phyloP scores from a whole-genome alignment of 1,139 yeast genomes.

The Suhomyces yuchorum region DNA sequence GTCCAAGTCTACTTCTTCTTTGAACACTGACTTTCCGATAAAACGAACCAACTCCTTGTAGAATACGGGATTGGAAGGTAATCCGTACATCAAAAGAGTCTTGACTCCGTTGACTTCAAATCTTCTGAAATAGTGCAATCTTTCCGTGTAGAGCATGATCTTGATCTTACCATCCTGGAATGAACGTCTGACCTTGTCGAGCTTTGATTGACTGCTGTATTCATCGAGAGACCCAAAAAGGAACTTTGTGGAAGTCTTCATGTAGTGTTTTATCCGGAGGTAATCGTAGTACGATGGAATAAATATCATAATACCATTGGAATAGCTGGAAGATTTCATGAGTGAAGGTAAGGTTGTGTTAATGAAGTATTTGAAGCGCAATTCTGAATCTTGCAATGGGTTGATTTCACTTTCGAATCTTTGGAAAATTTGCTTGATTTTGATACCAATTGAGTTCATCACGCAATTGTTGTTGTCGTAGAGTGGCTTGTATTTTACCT shows the following conservation, averaged over 20 bases:
- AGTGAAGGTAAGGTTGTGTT: conserved; percentile 72
- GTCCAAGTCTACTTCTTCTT: conserved; percentile 55
- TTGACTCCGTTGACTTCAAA: conserved; percentile 87
- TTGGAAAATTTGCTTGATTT: conserved; percentile 71
- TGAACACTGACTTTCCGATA: conserved; percentile 51
- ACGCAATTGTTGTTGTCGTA: conserved; percentile 42
- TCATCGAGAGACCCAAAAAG: conserved; percentile 76
- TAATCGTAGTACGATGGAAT: conserved; percentile 89
- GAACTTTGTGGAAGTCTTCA: conserved; percentile 64
- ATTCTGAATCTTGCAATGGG: conserved; percentile 71
- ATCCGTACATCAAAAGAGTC: conserved; percentile 75
- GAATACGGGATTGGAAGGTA: conserved; percentile 83
- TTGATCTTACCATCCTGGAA: conserved; percentile 69
- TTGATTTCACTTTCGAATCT: conserved; percentile 58
- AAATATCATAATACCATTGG: conserved; percentile 76
- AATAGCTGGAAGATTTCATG: conserved; percentile 55
- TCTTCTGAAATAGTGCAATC: conserved; percentile 89
- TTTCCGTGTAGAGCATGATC: conserved; percentile 82
- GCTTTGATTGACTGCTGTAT: conserved; percentile 70
- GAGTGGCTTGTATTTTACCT: conserved; percentile 53
- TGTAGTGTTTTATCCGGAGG: conserved; percentile 70
- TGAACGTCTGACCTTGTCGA: conserved; percentile 69
- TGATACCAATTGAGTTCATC: conserved; percentile 55
- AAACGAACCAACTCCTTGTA: conserved; percentile 72
- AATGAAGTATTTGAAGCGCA: conserved; percentile 77